A percentile compares a stretch with the other conserved stretches of the same genome.
These are phyloP conservation scores for Prinsepia uniflora DNA, from an alignment of 306 rosid genomes.

Conservation along the genomic window DNA sequence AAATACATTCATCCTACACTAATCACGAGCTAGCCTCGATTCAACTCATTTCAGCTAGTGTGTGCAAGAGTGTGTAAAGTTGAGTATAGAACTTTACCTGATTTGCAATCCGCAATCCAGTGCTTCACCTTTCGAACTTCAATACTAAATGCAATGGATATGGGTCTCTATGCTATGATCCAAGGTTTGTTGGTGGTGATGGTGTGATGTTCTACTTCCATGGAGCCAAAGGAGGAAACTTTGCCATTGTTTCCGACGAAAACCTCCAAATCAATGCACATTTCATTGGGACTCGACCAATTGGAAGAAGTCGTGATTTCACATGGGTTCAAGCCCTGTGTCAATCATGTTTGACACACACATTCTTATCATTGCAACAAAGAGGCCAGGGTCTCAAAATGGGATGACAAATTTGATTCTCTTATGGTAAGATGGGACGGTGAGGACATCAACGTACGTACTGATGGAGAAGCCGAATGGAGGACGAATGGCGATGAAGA, in stretches of 20 bases:
- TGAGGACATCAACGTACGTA: constrained; percentile 33
- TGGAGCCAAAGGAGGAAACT: constrained; percentile 67
- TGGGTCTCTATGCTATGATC: constrained; percentile 77
- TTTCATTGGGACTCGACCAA: constrained; percentile 64
- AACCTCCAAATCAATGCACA: constrained; percentile 70
- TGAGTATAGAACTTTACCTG: no score
- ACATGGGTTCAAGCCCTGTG: constrained; percentile 81
- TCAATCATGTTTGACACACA: constrained; percentile 61
- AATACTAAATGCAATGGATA: constrained; percentile 65
- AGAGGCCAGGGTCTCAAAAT: constrained; percentile 50
- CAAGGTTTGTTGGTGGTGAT: constrained; percentile 79
- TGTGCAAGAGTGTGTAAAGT: no score
- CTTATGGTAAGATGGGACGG: constrained; percentile 57
- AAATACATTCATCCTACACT: no score
- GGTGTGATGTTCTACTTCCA: constrained; percentile 88
- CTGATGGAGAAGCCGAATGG: constrained; percentile 61
- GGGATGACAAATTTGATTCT: constrained; percentile 54
- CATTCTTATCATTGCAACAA: constrained; percentile 65
- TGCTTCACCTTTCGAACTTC: no score
- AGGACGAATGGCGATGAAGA: constrained; percentile 31
- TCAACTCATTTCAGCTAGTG: no score
- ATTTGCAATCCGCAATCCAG: constrained; percentile 45
- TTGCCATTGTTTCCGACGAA: constrained; percentile 58
- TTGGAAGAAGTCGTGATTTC: constrained; percentile 71
- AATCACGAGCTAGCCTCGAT: no score